Percentiles rank a stretch among this genome's conserved stretches.
phyloP scores from a whole-genome alignment of 208 protist genomes.

The Leishmania amazonensis region DNA sequence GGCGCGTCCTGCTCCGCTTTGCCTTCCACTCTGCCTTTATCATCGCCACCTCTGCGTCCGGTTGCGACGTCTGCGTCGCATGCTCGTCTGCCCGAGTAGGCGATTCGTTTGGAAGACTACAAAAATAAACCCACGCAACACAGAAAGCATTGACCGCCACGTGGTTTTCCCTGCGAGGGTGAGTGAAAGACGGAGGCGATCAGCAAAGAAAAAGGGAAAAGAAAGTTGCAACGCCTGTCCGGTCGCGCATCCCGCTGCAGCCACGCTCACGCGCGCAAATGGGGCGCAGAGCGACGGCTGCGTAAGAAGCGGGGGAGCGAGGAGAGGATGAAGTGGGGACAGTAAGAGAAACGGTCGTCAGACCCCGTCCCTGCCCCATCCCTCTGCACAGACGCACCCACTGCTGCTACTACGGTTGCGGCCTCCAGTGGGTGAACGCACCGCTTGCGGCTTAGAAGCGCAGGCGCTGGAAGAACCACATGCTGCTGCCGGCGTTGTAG shows the following conservation, averaged over 20 bases:
- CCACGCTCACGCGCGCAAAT: neutral
- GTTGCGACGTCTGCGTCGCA: neutral
- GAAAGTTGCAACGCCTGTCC: neutral
- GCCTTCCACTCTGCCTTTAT: neutral
- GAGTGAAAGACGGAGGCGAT: neutral
- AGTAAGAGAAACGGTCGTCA: neutral
- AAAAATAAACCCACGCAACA: neutral
- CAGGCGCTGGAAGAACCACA: slow-evolving; percentile 99
- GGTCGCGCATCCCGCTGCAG: neutral
- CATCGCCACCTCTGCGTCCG: neutral
- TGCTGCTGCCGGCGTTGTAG: slow-evolving; percentile 97
- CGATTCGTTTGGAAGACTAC: neutral
- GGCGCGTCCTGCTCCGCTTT: neutral
- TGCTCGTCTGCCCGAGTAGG: too few relatives aligned
- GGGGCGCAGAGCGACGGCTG: neutral
- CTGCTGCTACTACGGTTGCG: neutral
- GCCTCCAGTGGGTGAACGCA: neutral
- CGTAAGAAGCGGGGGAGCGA: neutral
- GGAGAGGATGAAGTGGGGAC: neutral
- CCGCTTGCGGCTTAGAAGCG: slow-evolving; percentile 92
- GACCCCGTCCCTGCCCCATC: neutral
- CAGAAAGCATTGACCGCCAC: neutral
- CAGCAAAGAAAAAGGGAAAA: neutral
- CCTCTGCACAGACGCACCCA: neutral
- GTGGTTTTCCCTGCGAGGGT: neutral